Percentiles rank a stretch among this genome's conserved stretches.
phyloP scores from a whole-genome alignment of 495 filamentous ascomycete genomes.

The Elasticomyces elasticus region DNA sequence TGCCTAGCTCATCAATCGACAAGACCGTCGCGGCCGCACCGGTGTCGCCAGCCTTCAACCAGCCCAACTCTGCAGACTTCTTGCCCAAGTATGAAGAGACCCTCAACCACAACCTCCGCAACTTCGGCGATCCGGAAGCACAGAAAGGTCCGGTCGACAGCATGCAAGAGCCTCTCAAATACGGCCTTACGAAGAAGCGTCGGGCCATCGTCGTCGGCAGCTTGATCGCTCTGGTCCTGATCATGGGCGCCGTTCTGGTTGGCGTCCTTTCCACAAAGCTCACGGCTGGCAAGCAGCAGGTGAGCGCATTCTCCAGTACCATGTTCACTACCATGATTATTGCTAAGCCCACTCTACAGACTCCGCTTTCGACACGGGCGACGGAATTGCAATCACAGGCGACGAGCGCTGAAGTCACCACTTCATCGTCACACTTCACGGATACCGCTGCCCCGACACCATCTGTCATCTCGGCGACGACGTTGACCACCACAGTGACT shows the following conservation, averaged over 20 bases:
- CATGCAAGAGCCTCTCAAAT: neutral
- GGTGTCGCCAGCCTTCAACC: neutral
- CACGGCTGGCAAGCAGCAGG: neutral
- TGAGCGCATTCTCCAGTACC: neutral
- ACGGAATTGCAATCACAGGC: neutral
- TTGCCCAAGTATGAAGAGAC: neutral
- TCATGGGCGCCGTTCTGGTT: neutral
- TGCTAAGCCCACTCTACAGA: neutral
- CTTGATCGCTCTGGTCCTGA: neutral
- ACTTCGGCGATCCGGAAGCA: conserved; percentile 4
- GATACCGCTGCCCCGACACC: neutral
- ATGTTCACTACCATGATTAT: neutral
- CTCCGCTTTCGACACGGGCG: neutral
- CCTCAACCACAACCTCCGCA: conserved; percentile 1
- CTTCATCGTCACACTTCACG: neutral
- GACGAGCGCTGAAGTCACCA: neutral
- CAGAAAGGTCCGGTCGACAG: neutral
- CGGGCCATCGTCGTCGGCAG: neutral
- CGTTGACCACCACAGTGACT: neutral
- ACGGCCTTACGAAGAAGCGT: neutral
- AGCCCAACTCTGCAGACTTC: neutral
- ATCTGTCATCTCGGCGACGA: neutral
- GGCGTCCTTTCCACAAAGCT: neutral
- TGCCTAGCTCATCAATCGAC: neutral
- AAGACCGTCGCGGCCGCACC: neutral